A percentile compares a stretch with the other conserved stretches of the same genome.
These are phyloP conservation scores for Fusarium penzigii DNA, from an alignment of 2,329 filamentous ascomycete genomes.

Conservation along the genomic window DNA sequence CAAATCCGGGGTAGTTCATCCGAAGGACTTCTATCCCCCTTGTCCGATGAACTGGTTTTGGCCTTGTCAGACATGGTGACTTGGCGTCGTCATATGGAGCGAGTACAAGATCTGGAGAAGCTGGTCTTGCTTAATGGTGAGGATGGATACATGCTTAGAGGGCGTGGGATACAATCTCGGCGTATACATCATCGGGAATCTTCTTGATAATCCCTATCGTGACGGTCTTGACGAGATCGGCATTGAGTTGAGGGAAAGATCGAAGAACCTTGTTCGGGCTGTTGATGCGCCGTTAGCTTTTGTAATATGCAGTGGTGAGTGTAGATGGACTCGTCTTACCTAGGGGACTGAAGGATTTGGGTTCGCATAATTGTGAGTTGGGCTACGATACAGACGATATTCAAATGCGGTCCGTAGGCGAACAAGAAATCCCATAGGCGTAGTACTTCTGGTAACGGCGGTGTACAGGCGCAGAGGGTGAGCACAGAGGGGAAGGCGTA, in stretches of 20 bases:
- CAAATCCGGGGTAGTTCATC: background rate
- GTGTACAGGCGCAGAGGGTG: slow-evolving; percentile 93
- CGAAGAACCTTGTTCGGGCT: slow-evolving; percentile 93
- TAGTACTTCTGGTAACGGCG: slow-evolving; percentile 88
- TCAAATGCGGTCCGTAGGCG: slow-evolving; percentile 91
- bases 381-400: slow-evolving; percentile 94
- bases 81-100: background rate
- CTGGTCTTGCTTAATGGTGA: background rate
- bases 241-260: slow-evolving; percentile 81
- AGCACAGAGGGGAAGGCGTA: slow-evolving; percentile 96
- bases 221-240: slow-evolving; percentile 79
- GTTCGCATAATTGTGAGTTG: slow-evolving; percentile 88
- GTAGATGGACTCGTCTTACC: slow-evolving; percentile 43
- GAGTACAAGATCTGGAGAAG: background rate
- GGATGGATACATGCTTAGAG: slow-evolving; percentile 47
- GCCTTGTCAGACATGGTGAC: background rate
- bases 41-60: background rate
- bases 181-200: slow-evolving; percentile 88
- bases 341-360: slow-evolving; percentile 78
- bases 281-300: slow-evolving; percentile 27
- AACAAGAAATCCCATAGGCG: slow-evolving; percentile 97
- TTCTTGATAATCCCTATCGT: slow-evolving; percentile 86
- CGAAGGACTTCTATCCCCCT: background rate
- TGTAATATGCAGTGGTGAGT: background rate
- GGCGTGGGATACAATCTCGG: slow-evolving; percentile 85